phyloP scores from a whole-genome alignment of 176 grass and related monocot species.

The Oryza australiensis region DNA sequence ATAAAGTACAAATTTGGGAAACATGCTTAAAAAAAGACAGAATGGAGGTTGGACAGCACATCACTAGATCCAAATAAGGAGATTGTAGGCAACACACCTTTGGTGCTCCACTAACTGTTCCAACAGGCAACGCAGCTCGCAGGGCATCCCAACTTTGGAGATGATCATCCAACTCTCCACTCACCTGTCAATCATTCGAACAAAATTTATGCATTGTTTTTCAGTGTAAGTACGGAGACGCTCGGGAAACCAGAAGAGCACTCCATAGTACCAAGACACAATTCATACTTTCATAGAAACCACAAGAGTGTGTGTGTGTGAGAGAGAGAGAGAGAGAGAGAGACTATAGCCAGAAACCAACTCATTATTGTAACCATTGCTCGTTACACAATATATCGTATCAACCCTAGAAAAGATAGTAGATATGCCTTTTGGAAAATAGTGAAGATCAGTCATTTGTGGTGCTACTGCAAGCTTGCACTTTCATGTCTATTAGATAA shows the following conservation, averaged over 20 bases:
- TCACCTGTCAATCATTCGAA: constrained; percentile 51
- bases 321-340: background rate
- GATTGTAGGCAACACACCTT: constrained; percentile 48
- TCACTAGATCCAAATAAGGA: constrained; percentile 16
- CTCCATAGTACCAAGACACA: background rate
- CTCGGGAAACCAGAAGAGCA: too few relatives aligned
- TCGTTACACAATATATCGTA: background rate
- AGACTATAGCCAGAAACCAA: background rate
- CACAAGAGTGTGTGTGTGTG: background rate
- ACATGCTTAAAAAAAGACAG: constrained; percentile 14
- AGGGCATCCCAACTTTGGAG: constrained; percentile 86
- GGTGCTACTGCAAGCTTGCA: background rate
- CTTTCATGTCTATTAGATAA: constrained; percentile 9
- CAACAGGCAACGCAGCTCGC: constrained; percentile 82
- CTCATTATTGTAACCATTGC: background rate
- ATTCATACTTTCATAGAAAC: background rate
- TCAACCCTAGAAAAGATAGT: background rate
- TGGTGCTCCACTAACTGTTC: constrained; percentile 91
- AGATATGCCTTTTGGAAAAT: constrained; percentile 4
- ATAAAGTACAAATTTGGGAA: background rate
- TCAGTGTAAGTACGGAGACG: background rate
- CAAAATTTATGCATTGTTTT: constrained; percentile 30
- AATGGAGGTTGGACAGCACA: background rate
- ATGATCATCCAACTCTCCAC: constrained; percentile 62
- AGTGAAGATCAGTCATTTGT: background rate